Evolutionary conservation across 2,329 filamentous ascomycete species (phyloP), one percentile per base, ranked within the genome.

Genomic region (Arachnomyces sp.): DNA sequence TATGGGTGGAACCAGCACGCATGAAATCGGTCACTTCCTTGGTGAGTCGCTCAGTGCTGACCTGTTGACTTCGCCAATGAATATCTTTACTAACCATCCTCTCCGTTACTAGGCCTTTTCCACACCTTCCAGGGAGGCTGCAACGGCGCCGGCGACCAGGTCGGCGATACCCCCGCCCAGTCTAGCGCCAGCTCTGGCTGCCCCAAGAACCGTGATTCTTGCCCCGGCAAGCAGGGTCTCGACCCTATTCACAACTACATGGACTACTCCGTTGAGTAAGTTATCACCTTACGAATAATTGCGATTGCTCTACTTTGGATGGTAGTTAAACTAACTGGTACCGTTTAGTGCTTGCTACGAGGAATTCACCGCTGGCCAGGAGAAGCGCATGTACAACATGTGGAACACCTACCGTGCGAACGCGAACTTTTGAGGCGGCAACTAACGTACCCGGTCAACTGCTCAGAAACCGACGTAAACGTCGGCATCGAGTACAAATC

Each of bases 171-270:
- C 12, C 63, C 67, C 11, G 61, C 66, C 44, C 61, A 69, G 46
- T 67, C 45, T 50, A 81, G 69, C 34, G 84, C 61, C n/a, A 78
- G 75, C n/a, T 67, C 71, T 45, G 73, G 73, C 1, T 80, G 75
- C 54, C 75, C 74, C 1, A 50, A 46, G 1, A 54, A 50, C 2
- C 76, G 76, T 57, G 65, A 72, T 49, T 72, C 63, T 13, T 78
- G 74, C 50, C 70, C 71, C 0, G 52, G 56, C 16, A 56, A 57
- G 16, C 55, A 61, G 8, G 71, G 69, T 0, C 39, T 63, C 9
- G 75, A 78, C 55, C 61, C 71, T 3, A 71, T 78, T 40, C 70
- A 74, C 44, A 76, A 78, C 51, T 78, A 72, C 49, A 78, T 79
- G 75, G 75, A 79, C 55, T 77, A 78, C 53, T 70, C 66, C 30